phyloP scores from a whole-genome alignment of 306 rosid species.

The Vigna mungo region DNA sequence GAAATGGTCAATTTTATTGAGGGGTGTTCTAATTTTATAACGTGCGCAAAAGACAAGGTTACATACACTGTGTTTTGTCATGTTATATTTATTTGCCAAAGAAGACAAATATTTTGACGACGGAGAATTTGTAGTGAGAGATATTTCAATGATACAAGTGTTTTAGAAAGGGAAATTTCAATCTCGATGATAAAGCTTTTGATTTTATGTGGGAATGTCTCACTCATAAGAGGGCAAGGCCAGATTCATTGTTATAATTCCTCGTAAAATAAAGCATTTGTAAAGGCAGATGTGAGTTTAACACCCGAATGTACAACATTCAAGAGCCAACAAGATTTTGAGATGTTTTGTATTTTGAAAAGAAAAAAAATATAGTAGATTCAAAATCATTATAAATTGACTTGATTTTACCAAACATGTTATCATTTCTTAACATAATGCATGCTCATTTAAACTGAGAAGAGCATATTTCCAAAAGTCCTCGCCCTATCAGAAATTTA shows the following conservation, averaged over 20 bases:
- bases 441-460: no score
- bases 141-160: neutral
- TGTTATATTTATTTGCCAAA: neutral
- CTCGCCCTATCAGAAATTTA: no score
- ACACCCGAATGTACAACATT: no score
- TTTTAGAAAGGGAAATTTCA: neutral
- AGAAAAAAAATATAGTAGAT: no score
- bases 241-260: neutral
- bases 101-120: neutral
- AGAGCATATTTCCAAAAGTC: no score
- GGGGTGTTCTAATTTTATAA: neutral
- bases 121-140: neutral
- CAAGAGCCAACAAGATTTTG: no score
- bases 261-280: neutral
- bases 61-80: no score
- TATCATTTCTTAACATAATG: no score
- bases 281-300: neutral
- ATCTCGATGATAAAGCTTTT: neutral
- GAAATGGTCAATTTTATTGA: neutral
- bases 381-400: no score
- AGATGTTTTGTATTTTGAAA: no score
- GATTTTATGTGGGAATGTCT: neutral
- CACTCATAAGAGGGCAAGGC: neutral
- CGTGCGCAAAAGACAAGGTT: neutral
- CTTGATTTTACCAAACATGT: no score